Evolutionary conservation across 352 stramenopile species (phyloP).

Genomic region (Pythium dissimile): DNA sequence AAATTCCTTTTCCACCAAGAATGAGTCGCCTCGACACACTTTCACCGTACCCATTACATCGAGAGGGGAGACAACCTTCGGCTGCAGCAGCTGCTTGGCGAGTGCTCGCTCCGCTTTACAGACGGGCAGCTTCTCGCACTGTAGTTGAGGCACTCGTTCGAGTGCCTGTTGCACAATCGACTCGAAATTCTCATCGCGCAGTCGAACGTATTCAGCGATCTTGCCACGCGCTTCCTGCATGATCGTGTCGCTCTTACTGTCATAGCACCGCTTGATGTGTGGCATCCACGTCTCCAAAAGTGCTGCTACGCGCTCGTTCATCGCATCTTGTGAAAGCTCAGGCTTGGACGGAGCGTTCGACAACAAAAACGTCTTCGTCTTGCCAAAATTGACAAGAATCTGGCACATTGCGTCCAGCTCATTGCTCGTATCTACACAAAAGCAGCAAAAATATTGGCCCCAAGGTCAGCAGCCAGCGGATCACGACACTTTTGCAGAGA

Average conservation of each 20-base stretch:
- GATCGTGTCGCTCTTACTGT: conserved; percentile 44
- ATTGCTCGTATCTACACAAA: conserved; percentile 36
- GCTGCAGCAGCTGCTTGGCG: conserved; percentile 8
- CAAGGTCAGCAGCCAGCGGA: background rate
- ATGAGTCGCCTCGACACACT: conserved; percentile 21
- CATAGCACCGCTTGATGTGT: conserved; percentile 44
- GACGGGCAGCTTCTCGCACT: conserved; percentile 3
- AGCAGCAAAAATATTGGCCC: conserved; percentile 1
- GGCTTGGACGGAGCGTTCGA: conserved; percentile 11
- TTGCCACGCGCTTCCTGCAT: conserved; percentile 37
- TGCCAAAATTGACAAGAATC: conserved; percentile 42
- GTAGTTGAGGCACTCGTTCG: background rate
- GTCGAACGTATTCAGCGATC: conserved; percentile 19
- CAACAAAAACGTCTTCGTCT: conserved; percentile 31
- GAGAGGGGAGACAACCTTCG: conserved; percentile 6
- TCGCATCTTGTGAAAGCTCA: conserved; percentile 33
- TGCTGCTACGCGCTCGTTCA: conserved; percentile 40
- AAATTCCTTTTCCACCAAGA: conserved; percentile 21
- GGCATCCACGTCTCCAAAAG: conserved; percentile 44
- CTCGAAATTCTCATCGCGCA: conserved; percentile 5
- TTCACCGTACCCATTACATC: conserved; percentile 9
- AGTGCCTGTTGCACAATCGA: background rate
- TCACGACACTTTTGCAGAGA: background rate
- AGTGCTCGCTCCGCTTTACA: conserved; percentile 9
- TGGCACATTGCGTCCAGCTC: conserved; percentile 46